These are phyloP conservation scores for Thymus mandschuricus DNA, from an alignment of 257 asterid genomes.

Conservation along the genomic window DNA sequence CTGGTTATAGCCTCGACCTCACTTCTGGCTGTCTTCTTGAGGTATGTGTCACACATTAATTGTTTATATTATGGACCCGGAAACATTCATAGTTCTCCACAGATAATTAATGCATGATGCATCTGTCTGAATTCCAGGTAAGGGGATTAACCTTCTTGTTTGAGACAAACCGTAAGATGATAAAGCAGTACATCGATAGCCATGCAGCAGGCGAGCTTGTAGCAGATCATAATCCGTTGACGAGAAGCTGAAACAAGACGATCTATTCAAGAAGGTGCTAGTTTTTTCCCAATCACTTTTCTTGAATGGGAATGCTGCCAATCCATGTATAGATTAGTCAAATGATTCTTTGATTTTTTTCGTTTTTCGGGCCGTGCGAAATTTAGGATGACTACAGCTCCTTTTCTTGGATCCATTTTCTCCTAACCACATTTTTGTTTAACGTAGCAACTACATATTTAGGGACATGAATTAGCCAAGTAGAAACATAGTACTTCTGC, in stretches of 20 bases:
- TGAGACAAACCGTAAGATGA: slow-evolving; percentile 42
- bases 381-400: slow-evolving; percentile 13
- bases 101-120: neutral
- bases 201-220: slow-evolving; percentile 21
- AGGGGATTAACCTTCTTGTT: slow-evolving; percentile 53
- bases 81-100: neutral
- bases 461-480: neutral
- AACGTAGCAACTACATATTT: neutral
- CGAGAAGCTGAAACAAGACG: slow-evolving; percentile 16
- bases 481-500: neutral
- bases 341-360: neutral
- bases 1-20: slow-evolving; percentile 43
- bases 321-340: slow-evolving; percentile 28
- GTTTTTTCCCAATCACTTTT: slow-evolving; percentile 34
- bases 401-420: too few relatives aligned
- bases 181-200: slow-evolving; percentile 42
- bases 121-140: slow-evolving; percentile 47
- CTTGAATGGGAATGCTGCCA: slow-evolving; percentile 20
- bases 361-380: neutral
- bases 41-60: slow-evolving; percentile 39
- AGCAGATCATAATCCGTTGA: slow-evolving; percentile 32
- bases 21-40: slow-evolving; percentile 61
- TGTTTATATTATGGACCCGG: neutral
- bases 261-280: slow-evolving; percentile 29
- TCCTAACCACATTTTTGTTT: neutral